Evolutionary conservation across 2,329 filamentous ascomycete genomes (phyloP), one percentile per base, ranked within the genome.

Genomic region (Epichloe gansuensis): DNA sequence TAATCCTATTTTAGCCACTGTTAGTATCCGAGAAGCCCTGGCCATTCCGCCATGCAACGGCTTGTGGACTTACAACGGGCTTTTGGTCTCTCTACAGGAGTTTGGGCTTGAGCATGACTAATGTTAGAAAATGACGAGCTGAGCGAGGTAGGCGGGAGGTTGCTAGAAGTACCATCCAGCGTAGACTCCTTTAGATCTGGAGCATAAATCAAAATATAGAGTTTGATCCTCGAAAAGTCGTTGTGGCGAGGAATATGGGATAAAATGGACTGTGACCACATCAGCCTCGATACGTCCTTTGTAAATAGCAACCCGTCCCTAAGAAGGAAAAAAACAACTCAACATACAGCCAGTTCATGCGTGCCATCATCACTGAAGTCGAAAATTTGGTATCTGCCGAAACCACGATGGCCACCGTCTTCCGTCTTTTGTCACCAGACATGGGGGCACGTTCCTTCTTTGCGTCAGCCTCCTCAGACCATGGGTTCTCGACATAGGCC

Each of bases 51-150:
- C 9, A 4, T 3, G 23, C 31, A 3, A 12, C 11, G 23, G 21
- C 9, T 15, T 55, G 55, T 31, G 56, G 13, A 68, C 77, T 64
- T 71, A 80, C 74, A 81, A 56, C 6, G 78, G 76, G 56, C 74
- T 82, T 63, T 80, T 80, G 12, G 71, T 63, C 59, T 87, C 84
- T 85, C 82, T 51, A 75, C 78, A 25, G 85, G 80, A 1, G 83
- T 83, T 62, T 82, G 79, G 49, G 78, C 83, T 68, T 91, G 83
- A 59, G 86, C 80, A 60, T 81, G 78, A 56, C 80, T 83, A 66
- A 95, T 93, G 70, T 93, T 90, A 58, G 88, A 90, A 72, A 89
- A 95, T 4, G 90, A 94, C 50, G 88, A 94, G 70, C 80, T 82
- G 55, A 76, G 79, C 66, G 74, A 94, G 71, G 66, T 80, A 74